Conservation (phyloP, 495 filamentous ascomycete species). For the Podospora australis region DNA sequence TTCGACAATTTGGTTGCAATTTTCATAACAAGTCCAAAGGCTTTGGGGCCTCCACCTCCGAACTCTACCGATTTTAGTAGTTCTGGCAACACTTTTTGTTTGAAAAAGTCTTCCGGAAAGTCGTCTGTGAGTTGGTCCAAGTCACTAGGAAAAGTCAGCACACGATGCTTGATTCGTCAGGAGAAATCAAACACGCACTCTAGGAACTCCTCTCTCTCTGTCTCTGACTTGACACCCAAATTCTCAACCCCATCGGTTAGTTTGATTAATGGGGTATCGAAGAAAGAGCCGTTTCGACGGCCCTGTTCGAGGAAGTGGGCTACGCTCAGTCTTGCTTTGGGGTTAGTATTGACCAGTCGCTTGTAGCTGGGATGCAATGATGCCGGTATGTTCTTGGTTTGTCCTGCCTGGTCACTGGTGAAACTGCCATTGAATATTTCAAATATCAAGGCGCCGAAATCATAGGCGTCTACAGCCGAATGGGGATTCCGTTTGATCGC, state of each 20-base stretch:
- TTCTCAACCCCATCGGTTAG: constrained; percentile 88
- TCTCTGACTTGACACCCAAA: constrained; percentile 77
- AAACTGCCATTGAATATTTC: constrained; percentile 89
- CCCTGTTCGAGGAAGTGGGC: constrained; percentile 88
- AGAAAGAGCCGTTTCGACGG: constrained; percentile 73
- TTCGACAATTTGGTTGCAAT: constrained; percentile 78
- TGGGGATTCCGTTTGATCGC: constrained; percentile 74
- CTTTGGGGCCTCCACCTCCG: constrained; percentile 90
- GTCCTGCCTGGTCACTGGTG: constrained; percentile 65
- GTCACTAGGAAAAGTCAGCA: constrained; percentile 49
- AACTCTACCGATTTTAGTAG: constrained; percentile 96
- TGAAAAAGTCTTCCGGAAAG: constrained; percentile 96
- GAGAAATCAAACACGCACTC: constrained; percentile 48
- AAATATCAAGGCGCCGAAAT: constrained; percentile 75
- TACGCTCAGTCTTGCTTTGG: constrained; percentile 77
- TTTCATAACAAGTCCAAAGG: constrained; percentile 80
- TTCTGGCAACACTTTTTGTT: constrained; percentile 92
- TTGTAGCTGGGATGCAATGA: constrained; percentile 87
- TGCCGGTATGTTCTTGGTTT: constrained; percentile 80
- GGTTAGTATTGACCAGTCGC: constrained; percentile 77
- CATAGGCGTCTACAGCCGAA: constrained; percentile 77
- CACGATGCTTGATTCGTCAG: background rate
- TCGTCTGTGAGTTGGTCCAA: constrained; percentile 82
- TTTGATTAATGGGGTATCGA: constrained; percentile 85
- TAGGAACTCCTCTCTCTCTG: constrained; percentile 79